phyloP scores from a whole-genome alignment of 768 basidiomycete genomes.

The Rhodosporidiobolus odoratus region DNA sequence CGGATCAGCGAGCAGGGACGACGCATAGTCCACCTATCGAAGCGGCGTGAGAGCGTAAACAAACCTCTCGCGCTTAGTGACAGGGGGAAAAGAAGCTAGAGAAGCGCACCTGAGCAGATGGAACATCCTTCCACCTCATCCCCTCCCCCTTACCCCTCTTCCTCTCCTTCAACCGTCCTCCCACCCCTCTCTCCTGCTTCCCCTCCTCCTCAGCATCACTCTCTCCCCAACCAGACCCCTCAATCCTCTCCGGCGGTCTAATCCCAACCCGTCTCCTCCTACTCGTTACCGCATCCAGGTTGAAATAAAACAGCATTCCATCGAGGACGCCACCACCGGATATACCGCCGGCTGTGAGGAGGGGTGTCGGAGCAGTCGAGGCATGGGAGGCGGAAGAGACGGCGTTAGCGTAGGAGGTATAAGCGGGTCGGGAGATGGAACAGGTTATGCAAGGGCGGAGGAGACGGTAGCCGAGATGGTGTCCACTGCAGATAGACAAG shows the following conservation, averaged over 20 bases:
- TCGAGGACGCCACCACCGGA: constrained; percentile 27
- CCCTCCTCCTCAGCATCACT: not conserved
- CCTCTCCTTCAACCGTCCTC: not conserved
- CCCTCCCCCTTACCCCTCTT: not conserved
- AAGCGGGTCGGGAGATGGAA: constrained; percentile 8
- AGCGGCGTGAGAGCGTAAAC: not conserved
- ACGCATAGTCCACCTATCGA: constrained; percentile 7
- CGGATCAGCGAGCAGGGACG: constrained; percentile 12
- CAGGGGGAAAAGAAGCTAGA: not conserved
- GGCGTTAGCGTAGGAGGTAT: constrained; percentile 8
- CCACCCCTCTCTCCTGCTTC: not conserved
- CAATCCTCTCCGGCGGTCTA: not conserved
- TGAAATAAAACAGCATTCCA: constrained; percentile 18
- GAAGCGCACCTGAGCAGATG: constrained; percentile 8
- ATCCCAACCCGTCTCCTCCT: not conserved
- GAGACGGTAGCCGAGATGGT: constrained; percentile 20
- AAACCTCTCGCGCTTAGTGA: not conserved
- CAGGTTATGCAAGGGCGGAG: constrained; percentile 17
- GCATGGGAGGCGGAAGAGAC: not conserved
- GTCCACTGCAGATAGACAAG: not conserved
- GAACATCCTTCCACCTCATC: constrained; percentile 27
- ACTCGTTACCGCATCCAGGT: not conserved
- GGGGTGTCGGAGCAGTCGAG: not conserved
- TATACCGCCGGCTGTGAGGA: constrained; percentile 17
- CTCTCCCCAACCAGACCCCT: not conserved